Evolutionary conservation across 2,329 filamentous ascomycete species (phyloP), one percentile per base, ranked within the genome.

Genomic region (Talaromyces sp.): DNA sequence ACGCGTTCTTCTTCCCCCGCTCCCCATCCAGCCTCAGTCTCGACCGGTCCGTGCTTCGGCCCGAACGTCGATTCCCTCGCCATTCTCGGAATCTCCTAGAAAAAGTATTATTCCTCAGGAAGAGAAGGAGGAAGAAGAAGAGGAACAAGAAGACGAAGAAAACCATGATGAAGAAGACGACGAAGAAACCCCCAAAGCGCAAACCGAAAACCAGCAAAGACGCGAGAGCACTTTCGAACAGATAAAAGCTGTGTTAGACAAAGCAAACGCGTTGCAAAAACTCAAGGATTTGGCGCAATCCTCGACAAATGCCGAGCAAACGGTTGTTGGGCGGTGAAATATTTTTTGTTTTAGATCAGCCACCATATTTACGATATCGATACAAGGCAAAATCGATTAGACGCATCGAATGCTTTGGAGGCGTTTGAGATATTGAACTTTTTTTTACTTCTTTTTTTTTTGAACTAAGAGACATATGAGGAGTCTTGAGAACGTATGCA

Each of bases 1-100:
- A 36, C 61, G 61, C 27, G 58, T 55, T 11, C 27, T 60, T 27
- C 51, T 63, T n/a, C 61, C 61, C 44, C 61, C 61, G 22, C 61
- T 63, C 8, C 61, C 61, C 22, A 57, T 63, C 17, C 61, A 63
- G 58, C 47, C 61, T 19, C 56, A 57, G 25, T 60, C 61, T 28
- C 55, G 36, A 33, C 54, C 61, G 17, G 61, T 63, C 47, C 61
- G 61, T 10, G 49, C 61, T 15, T 63, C 61, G 44, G 54, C 61
- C 17, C 57, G 56, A n/a, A 57, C 13, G 2, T 44, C 58, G n/a
- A 49, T 57, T 15, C 25, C 39, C 22, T 59, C 60, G 19, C 39
- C 60, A 17, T 28, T 54, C 25, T 42, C 60, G 8, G 57, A 28
- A 39, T 42, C 60, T 32, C 19, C 53, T 15, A 61, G 49, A 15